Evolutionary conservation across 2,329 filamentous ascomycete genomes (phyloP).

Genomic region (Arthroderma sp.): DNA sequence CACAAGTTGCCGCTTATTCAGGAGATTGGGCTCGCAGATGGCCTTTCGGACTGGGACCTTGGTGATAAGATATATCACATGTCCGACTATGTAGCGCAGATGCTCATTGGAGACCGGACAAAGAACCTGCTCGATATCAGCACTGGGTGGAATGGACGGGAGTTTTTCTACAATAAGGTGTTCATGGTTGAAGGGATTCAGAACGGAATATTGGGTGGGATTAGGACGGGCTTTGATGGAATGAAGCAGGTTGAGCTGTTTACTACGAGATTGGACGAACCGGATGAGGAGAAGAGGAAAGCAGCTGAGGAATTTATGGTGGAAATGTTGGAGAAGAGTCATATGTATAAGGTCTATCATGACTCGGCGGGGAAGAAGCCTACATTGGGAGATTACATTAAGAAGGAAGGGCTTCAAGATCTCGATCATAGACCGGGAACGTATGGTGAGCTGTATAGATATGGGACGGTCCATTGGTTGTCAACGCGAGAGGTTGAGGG

Average conservation of each 20-base stretch:
- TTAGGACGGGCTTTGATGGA: slow-evolving; percentile 19
- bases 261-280: slow-evolving; percentile 11
- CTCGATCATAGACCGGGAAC: slow-evolving; percentile 11
- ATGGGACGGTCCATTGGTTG: slow-evolving; percentile 18
- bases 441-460: slow-evolving; percentile 19
- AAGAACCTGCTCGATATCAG: slow-evolving; percentile 1
- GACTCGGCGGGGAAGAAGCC: no score
- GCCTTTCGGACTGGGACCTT: not conserved
- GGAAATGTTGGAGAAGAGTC: slow-evolving; percentile 19
- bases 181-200: slow-evolving; percentile 2
- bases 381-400: no score
- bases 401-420: no score
- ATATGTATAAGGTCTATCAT: no score
- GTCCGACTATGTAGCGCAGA: slow-evolving; percentile 3
- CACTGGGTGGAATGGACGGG: slow-evolving; percentile 1
- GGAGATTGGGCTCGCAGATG: slow-evolving; percentile 2
- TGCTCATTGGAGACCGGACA: slow-evolving; percentile 2
- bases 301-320: slow-evolving; percentile 18
- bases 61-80: not conserved
- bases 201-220: slow-evolving; percentile 1
- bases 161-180: not conserved
- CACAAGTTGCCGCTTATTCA: not conserved
- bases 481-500: slow-evolving; percentile 8
- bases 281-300: slow-evolving; percentile 14
- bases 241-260: slow-evolving; percentile 22